Base-by-base conservation (phyloP, 345 rosid genomes). In the Alliaria petiolata region DNA sequence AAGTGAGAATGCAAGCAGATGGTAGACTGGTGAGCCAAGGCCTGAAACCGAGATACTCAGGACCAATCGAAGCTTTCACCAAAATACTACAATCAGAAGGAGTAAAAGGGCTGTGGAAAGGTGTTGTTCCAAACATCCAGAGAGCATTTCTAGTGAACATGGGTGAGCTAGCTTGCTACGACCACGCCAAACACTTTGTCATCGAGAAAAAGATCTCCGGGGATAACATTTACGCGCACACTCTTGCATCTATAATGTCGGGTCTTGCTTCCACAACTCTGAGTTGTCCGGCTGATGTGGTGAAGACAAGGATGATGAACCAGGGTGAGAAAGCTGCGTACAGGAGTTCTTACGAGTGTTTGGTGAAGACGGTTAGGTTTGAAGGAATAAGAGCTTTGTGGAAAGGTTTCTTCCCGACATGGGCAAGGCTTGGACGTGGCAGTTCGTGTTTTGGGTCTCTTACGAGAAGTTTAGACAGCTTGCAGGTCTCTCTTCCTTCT, bases 401-500 rank as follows among this genome's bases (percentile, higher is more conserved):
- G 95, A 92, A 89, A 77, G 98, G 95, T 15, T 89, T 89, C 77
- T 84, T 86, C 50, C 96, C 95, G 45, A 89, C 93, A 15, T 89
- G 96, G 98, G 93, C 91, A 17, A 86, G 96, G 76, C 95, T 92
- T 63, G 98, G 98, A 65, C 98, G 3, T 92, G 92, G 96, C 98
- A 92, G 64, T 92, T 89, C 16, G 86, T 88, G 78, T 89, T 92
- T 80, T 92, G 96, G 98, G 96, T 89, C 34, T 85, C 95, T 3
- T 92, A 92, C 4, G 98, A 92, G 85, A 88, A 82, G 75, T 75
- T 88, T 25, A 82, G 95, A 67, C 80, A 78, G 45, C 71, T 80
- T 65, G 88, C 86, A 2, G 92, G 90, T 7, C 75, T 89, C 31
- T 82, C 98, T 74, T 86, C 96, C 72, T 92, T 89, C 76, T 92